Percentiles rank a stretch among this genome's conserved stretches.
phyloP scores from a whole-genome alignment of 192 early-diverging fungal genomes.

The Borealophlyctis nickersoniae region DNA sequence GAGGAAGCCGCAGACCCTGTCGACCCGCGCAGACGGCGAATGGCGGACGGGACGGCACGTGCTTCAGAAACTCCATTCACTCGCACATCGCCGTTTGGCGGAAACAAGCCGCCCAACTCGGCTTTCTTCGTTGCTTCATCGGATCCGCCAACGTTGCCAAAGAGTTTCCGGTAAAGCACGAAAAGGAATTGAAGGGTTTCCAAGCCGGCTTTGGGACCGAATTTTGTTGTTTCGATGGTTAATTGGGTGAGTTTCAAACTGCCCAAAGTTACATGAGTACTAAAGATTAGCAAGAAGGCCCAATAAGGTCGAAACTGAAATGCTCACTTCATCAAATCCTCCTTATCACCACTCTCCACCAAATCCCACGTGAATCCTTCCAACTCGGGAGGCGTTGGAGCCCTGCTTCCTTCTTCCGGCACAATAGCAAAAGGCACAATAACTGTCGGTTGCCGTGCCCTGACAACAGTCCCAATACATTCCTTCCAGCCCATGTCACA shows the following conservation, averaged over 20 bases:
- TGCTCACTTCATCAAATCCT: slow-evolving; percentile 45
- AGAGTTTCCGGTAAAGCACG: slow-evolving; percentile 13
- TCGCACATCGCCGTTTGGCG: too few species aligned
- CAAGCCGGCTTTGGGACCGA: slow-evolving; percentile 35
- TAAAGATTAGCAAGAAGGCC: background rate
- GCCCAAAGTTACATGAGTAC: background rate
- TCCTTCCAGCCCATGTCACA: slow-evolving; percentile 43
- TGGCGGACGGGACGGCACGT: background rate
- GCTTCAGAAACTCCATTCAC: too few species aligned
- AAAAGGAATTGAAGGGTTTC: slow-evolving; percentile 38
- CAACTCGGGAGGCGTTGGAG: slow-evolving; percentile 9
- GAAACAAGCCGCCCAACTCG: too few species aligned
- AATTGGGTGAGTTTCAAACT: slow-evolving; percentile 48
- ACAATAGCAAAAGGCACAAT: background rate
- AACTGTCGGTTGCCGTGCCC: background rate
- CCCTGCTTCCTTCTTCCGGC: background rate
- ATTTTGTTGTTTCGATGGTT: slow-evolving; percentile 28
- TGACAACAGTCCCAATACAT: slow-evolving; percentile 23
- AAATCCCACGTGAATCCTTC: background rate
- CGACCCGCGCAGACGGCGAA: slow-evolving; percentile 5
- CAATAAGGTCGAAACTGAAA: background rate
- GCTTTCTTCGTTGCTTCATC: slow-evolving; percentile 1
- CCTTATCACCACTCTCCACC: slow-evolving; percentile 13
- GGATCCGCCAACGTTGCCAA: slow-evolving; percentile 4
- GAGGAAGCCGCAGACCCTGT: slow-evolving; percentile 7